Conservation (phyloP, 2,329 filamentous ascomycete species). For the Exserohilum rostratum region DNA sequence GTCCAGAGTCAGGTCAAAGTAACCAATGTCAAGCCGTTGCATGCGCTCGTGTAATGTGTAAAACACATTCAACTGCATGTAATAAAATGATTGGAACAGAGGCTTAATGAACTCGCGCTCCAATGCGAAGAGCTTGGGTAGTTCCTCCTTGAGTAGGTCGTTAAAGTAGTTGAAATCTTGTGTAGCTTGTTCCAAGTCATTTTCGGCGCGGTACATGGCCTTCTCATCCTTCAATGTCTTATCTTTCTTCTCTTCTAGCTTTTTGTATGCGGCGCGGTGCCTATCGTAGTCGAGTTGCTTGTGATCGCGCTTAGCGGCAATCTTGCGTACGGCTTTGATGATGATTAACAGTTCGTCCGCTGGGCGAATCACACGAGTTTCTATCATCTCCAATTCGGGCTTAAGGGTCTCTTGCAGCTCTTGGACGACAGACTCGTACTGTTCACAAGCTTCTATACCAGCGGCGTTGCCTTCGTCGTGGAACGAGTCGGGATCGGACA, state of each 20-base stretch:
- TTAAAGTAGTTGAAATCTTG: conserved; percentile 99
- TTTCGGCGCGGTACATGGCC: conserved; percentile 93
- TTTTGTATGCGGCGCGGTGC: conserved; percentile 82
- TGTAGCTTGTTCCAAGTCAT: conserved; percentile 86
- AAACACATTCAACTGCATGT: conserved; percentile 99
- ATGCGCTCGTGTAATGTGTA: conserved; percentile 98
- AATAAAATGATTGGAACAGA: conserved; percentile 98
- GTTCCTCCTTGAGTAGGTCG: conserved; percentile 91
- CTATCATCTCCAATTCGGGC: conserved; percentile 97
- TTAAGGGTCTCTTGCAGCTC: conserved; percentile 87
- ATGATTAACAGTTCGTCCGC: conserved; percentile 93
- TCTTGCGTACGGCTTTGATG: conserved; percentile 93
- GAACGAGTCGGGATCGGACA: conserved; percentile 88
- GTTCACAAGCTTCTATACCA: conserved; percentile 92
- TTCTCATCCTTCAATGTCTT: conserved; percentile 97
- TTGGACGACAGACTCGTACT: conserved; percentile 89
- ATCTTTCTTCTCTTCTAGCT: conserved; percentile 97
- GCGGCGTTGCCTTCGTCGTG: conserved; percentile 85
- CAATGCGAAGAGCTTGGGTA: conserved; percentile 87
- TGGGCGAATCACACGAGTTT: conserved; percentile 85
- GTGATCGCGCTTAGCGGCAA: conserved; percentile 87
- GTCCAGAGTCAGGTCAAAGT: conserved; percentile 90
- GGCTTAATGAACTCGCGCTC: conserved; percentile 96
- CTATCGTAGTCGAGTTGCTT: conserved; percentile 97
- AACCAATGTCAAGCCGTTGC: conserved; percentile 96